Percentiles rank a stretch among this genome's conserved stretches.
Conservation (phyloP, 495 filamentous ascomycete species). For the Trichoderma orchidacearum region DNA sequence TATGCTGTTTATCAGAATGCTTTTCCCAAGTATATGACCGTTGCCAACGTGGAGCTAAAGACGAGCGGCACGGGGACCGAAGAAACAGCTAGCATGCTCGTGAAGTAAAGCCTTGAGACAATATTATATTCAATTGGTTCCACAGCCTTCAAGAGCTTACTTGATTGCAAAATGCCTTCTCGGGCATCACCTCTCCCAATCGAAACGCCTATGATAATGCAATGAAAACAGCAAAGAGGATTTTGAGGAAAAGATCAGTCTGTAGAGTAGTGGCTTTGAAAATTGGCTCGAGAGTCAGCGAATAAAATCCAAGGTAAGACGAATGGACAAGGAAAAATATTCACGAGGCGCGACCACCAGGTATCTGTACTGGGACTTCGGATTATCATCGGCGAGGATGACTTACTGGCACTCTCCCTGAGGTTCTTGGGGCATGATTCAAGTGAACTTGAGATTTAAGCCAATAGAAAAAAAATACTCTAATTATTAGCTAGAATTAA, state of each 20-base stretch:
- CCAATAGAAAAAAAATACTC: too few relatives aligned
- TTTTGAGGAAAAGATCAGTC: too few relatives aligned
- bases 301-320: too few relatives aligned
- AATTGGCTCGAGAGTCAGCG: too few relatives aligned
- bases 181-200: neutral
- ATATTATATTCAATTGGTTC: neutral
- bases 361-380: neutral
- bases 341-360: neutral
- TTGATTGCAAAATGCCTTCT: neutral
- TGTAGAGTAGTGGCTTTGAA: too few relatives aligned
- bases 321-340: neutral
- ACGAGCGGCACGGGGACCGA: neutral
- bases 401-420: too few relatives aligned
- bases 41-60: neutral
- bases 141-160: neutral
- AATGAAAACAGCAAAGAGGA: too few relatives aligned
- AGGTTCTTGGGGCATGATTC: too few relatives aligned
- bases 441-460: too few relatives aligned
- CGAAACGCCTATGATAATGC: too few relatives aligned
- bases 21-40: neutral
- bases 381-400: neutral
- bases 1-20: neutral
- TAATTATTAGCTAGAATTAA: too few relatives aligned
- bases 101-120: neutral
- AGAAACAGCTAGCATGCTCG: neutral